Conservation (phyloP, 352 stramenopile species). For the Blastocystis sp. region DNA sequence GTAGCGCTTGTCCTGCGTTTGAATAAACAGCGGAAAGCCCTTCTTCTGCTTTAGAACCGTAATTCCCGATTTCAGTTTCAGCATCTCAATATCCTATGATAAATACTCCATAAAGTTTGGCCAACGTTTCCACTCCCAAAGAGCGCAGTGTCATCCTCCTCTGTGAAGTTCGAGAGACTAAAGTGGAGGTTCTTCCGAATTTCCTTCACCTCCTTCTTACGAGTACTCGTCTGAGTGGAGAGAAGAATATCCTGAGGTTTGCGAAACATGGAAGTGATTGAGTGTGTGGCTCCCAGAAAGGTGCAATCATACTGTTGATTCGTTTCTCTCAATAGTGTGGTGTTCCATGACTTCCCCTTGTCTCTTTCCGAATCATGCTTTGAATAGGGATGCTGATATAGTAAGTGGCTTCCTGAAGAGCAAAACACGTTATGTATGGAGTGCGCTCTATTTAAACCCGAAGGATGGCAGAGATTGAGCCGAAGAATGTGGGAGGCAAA, state of each 20-base stretch:
- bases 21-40: conserved; percentile 30
- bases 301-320: background rate
- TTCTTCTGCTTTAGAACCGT: conserved; percentile 27
- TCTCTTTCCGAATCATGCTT: too few relatives aligned
- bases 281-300: too few relatives aligned
- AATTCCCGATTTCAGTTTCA: conserved; percentile 17
- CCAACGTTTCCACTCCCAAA: conserved; percentile 27
- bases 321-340: background rate
- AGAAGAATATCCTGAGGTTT: conserved; percentile 36
- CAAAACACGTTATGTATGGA: too few relatives aligned
- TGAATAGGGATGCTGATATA: too few relatives aligned
- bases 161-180: conserved; percentile 32
- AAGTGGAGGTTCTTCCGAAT: conserved; percentile 24
- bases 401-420: too few relatives aligned
- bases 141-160: background rate
- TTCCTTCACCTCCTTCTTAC: conserved; percentile 64
- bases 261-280: conserved; percentile 18
- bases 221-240: conserved; percentile 17
- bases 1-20: conserved; percentile 15
- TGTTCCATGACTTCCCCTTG: too few relatives aligned
- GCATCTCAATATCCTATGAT: conserved; percentile 33
- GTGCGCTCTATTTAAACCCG: too few relatives aligned
- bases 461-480: too few relatives aligned
- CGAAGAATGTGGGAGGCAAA: too few relatives aligned
- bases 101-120: background rate